Percentiles rank a stretch among this genome's conserved stretches.
These are phyloP conservation scores for Gnomoniopsis smithogilvyi DNA, from an alignment of 2,329 filamentous ascomycete genomes.

Conservation along the genomic window DNA sequence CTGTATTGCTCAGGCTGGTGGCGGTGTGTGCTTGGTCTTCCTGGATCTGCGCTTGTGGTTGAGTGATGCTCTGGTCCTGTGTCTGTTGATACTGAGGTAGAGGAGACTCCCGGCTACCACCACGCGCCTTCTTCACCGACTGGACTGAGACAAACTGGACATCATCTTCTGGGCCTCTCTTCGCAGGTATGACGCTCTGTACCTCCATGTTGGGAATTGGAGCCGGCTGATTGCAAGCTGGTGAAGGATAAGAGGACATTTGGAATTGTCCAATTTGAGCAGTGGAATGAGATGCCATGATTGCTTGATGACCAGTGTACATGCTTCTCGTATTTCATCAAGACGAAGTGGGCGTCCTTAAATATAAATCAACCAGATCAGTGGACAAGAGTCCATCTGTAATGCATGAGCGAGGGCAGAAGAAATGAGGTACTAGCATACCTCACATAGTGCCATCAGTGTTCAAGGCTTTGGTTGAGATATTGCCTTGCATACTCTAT, in stretches of 20 bases:
- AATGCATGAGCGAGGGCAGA: neutral
- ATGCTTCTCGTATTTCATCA: neutral
- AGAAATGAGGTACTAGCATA: neutral
- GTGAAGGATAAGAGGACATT: neutral
- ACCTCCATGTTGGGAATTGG: neutral
- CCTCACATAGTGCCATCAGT: neutral
- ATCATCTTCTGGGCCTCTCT: constrained; percentile 19
- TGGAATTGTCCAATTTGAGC: neutral
- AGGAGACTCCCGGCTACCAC: constrained; percentile 5
- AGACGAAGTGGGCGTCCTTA: neutral
- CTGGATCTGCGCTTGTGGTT: neutral
- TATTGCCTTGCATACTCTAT: neutral
- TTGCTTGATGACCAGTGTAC: neutral
- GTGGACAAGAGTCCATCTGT: neutral
- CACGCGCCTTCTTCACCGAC: constrained; percentile 17
- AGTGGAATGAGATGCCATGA: neutral
- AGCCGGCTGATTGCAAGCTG: neutral
- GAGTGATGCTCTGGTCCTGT: neutral
- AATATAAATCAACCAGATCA: neutral
- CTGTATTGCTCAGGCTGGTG: neutral
- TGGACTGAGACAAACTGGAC: constrained; percentile 21
- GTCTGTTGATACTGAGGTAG: neutral
- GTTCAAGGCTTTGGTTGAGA: neutral
- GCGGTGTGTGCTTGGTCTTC: neutral
- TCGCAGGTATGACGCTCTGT: neutral